phyloP scores from a whole-genome alignment of 1,284 basidiomycete genomes.

The Trichosporon sp. region DNA sequence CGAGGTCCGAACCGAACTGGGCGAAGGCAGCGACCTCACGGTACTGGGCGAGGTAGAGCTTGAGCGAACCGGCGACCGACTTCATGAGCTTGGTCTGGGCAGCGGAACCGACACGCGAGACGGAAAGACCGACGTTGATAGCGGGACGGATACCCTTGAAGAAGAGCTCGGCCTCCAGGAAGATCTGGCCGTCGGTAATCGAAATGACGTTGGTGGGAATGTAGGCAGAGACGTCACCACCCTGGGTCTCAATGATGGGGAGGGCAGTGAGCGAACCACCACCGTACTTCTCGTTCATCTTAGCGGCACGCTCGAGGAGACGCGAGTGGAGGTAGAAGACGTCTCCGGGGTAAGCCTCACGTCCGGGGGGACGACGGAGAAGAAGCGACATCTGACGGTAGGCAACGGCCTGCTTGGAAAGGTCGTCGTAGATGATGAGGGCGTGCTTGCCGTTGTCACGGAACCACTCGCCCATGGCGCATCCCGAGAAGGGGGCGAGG shows the following conservation, averaged over 20 bases:
- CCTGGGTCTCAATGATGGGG: conserved; percentile 99
- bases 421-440: conserved; percentile 98
- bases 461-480: conserved; percentile 99
- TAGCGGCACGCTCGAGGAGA: conserved; percentile 98
- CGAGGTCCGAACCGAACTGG: conserved; percentile 99
- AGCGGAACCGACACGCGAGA: conserved; percentile 98
- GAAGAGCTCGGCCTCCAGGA: conserved; percentile 99
- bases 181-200: conserved; percentile 97
- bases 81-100: conserved; percentile 99
- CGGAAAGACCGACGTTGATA: conserved; percentile 99
- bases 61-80: conserved; percentile 98
- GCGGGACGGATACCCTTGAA: conserved; percentile 99
- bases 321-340: conserved; percentile 99
- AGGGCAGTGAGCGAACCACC: conserved; percentile 97
- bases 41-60: conserved; percentile 99
- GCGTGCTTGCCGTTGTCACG: conserved; percentile 97
- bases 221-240: conserved; percentile 99
- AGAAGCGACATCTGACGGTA: conserved; percentile 99
- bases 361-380: conserved; percentile 98
- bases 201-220: conserved; percentile 83
- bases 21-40: conserved; percentile 97
- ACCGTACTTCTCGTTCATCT: conserved; percentile 98
- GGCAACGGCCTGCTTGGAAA: conserved; percentile 99
- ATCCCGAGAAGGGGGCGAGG: conserved; percentile 98
- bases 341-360: conserved; percentile 99